Evolutionary conservation across 1,139 yeast species (phyloP), one percentile per base, ranked within the genome.

Genomic region (Spencermartinsiella ligniputridi): DNA sequence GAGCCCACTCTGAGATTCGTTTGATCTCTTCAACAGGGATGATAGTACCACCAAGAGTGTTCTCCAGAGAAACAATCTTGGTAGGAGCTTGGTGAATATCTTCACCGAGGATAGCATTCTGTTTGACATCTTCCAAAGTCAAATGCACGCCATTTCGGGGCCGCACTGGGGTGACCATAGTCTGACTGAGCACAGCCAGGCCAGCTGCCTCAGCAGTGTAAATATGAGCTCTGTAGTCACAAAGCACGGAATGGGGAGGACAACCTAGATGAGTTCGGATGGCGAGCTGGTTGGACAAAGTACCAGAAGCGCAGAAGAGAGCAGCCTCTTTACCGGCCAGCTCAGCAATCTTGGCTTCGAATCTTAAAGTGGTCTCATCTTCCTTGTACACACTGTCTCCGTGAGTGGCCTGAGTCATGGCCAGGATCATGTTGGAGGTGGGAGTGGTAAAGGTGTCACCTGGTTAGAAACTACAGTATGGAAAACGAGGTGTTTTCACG

Each of bases 391-490:
- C 97, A 2, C 94, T 79, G 61, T 90, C 97, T 41, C 97, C 97
- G 55, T 78, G 66, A 3, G 92, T 70, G 35, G 88, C 81, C 24
- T 71, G 61, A 20, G 75, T 50, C 45, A 78, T 81, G 15, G 87
- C 82, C 46, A 72, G 71, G 40, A 82, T 62, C 96, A 90, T 89
- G 41, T 79, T 70, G 45, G 72, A 73, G 2, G 96, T 83, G 30
- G 97, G 97, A 11, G 88, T 87, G 9, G 97, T 90, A 76, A 90
- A 89, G 2, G 97, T 90, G 63, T 90, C 97, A 62, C 92, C 58
- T 62, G 48, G 24, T 27, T 27, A 27, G 32, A n/a, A n/a, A n/a
- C n/a, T n/a, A n/a, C n/a, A n/a, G n/a, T n/a, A n/a, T n/a, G n/a
- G n/a, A n/a, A n/a, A n/a, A n/a, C n/a, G n/a, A n/a, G n/a, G n/a